phyloP scores from a whole-genome alignment of 202 grass and related monocot genomes.

The Cymbopogon flexuosus region DNA sequence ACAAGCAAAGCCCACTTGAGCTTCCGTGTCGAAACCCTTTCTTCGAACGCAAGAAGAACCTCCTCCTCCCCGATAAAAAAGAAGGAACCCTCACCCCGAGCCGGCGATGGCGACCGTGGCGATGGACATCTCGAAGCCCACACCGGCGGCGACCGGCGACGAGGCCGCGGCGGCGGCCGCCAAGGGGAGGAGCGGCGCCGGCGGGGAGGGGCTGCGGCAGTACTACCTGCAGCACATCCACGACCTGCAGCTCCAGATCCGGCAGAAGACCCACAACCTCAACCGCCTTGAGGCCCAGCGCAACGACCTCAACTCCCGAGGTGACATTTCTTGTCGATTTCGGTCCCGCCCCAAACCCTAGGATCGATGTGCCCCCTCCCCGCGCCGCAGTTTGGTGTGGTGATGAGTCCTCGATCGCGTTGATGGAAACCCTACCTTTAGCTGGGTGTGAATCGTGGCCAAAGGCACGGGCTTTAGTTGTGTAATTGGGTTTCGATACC shows the following conservation, averaged over 20 bases:
- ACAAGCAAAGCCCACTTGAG: no score
- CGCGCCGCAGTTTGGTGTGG: background rate
- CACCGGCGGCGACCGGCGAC: constrained; percentile 46
- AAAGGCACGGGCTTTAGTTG: background rate
- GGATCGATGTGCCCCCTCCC: background rate
- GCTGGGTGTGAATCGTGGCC: background rate
- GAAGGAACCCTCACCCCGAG: background rate
- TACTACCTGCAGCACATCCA: constrained; percentile 98
- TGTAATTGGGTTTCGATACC: background rate
- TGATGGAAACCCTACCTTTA: constrained; percentile 23
- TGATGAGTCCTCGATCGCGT: background rate
- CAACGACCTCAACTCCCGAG: constrained; percentile 93
- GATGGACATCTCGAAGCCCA: constrained; percentile 60
- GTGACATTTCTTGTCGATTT: constrained; percentile 37
- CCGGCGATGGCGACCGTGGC: constrained; percentile 58
- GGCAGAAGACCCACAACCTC: constrained; percentile 76
- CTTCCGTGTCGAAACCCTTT: background rate
- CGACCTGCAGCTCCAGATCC: constrained; percentile 82
- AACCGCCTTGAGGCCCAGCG: constrained; percentile 86
- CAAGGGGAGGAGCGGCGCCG: constrained; percentile 40
- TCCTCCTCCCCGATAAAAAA: no score
- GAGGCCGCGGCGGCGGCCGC: constrained; percentile 26
- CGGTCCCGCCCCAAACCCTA: constrained; percentile 25
- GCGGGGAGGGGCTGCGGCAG: constrained; percentile 84
- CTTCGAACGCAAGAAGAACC: constrained; percentile 20